A percentile compares a stretch with the other conserved stretches of the same genome.
Conservation (phyloP, 1,284 basidiomycete genomes). For the Melampsora americana region DNA sequence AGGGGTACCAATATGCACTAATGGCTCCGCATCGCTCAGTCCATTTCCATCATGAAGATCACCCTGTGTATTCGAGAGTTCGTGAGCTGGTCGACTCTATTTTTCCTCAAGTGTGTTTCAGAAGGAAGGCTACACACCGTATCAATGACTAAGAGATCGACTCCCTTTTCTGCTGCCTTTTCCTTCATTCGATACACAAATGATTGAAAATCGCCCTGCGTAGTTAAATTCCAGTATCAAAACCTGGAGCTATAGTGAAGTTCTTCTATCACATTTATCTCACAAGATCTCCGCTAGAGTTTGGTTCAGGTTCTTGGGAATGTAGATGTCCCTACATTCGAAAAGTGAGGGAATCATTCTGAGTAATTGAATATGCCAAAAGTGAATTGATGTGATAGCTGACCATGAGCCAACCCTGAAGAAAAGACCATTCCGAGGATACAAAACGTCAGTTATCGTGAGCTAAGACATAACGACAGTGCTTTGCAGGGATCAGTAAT, state of each 20-base stretch:
- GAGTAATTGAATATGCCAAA: background rate
- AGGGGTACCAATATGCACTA: conserved; percentile 18
- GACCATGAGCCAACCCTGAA: conserved; percentile 41
- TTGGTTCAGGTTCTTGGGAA: conserved; percentile 52
- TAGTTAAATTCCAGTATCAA: background rate
- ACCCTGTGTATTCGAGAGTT: conserved; percentile 44
- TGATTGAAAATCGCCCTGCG: conserved; percentile 53
- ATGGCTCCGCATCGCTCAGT: conserved; percentile 49
- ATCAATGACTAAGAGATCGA: conserved; percentile 53
- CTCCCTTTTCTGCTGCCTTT: conserved; percentile 48
- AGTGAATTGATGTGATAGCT: background rate
- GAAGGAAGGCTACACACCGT: conserved; percentile 45
- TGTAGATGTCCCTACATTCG: conserved; percentile 52
- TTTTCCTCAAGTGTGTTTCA: too few species aligned
- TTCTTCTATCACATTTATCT: background rate
- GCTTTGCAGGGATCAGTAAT: background rate
- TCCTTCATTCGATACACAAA: conserved; percentile 52
- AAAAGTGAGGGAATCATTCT: background rate
- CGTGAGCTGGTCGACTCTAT: background rate
- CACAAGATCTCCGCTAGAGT: conserved; percentile 47
- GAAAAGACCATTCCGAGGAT: background rate
- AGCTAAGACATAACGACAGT: conserved; percentile 12
- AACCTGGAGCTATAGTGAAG: background rate
- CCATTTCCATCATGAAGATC: conserved; percentile 52
- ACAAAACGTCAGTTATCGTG: background rate